Conservation (phyloP, 1,284 basidiomycete species). For the Puccinia triticina region DNA sequence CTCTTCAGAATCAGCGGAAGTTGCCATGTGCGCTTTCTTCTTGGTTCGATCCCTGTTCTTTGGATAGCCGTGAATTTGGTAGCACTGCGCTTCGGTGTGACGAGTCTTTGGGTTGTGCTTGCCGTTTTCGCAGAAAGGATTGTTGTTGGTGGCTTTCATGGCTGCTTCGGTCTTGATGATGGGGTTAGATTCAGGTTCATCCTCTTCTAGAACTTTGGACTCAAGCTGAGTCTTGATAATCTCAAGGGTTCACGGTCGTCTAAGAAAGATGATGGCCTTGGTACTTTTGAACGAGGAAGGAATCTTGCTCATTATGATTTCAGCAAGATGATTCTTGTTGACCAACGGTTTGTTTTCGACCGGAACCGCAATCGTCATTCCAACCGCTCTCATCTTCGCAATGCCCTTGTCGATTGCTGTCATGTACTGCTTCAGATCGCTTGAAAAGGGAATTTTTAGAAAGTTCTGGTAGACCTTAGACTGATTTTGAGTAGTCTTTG, state of each 20-base stretch:
- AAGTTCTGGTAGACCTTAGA: neutral
- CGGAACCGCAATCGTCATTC: neutral
- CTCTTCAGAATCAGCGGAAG: too few species aligned
- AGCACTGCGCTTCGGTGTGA: neutral
- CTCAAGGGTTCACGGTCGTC: too few species aligned
- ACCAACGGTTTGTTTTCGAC: neutral
- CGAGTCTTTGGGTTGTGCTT: neutral
- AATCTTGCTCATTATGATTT: too few species aligned
- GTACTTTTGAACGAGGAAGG: too few species aligned
- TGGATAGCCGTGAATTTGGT: constrained; percentile 1
- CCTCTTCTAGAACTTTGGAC: too few species aligned
- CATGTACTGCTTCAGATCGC: neutral
- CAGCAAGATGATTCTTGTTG: neutral
- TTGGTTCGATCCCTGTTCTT: too few species aligned
- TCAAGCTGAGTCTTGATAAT: too few species aligned
- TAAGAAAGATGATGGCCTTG: too few species aligned
- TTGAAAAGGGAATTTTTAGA: neutral
- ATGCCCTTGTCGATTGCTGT: neutral
- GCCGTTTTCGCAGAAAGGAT: neutral
- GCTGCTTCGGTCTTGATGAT: neutral
- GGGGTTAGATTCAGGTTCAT: too few species aligned
- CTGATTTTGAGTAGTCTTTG: neutral
- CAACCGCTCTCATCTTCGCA: neutral
- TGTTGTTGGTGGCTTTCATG: neutral
- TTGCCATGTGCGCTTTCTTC: too few species aligned